A percentile compares a stretch with the other conserved stretches of the same genome.
Conservation (phyloP, 1,284 basidiomycete genomes). For the Ustilago xerochloae region DNA sequence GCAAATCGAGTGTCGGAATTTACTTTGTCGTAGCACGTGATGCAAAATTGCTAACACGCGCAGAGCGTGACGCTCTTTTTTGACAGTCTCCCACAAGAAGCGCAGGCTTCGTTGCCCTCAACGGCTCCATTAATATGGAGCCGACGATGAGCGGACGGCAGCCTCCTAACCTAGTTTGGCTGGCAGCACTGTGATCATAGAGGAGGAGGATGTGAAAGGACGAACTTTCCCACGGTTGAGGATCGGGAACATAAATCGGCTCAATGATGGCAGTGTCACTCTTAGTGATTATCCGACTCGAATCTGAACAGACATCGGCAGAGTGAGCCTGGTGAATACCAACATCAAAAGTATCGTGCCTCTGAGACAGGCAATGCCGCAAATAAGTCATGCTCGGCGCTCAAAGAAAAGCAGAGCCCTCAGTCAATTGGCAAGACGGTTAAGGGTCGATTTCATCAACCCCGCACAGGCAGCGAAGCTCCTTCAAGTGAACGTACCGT, state of each 20-base stretch:
- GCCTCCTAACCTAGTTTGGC: background rate
- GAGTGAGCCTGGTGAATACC: too few relatives aligned
- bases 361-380: too few relatives aligned
- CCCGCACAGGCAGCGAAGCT: background rate
- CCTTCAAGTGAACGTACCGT: too few relatives aligned
- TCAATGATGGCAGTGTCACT: background rate
- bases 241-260: conserved; percentile 11
- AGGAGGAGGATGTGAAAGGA: background rate
- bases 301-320: background rate
- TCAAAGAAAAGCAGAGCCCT: too few relatives aligned
- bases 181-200: conserved; percentile 20
- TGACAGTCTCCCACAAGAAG: background rate
- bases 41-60: conserved; percentile 19
- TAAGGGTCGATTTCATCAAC: too few relatives aligned
- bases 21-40: conserved; percentile 15
- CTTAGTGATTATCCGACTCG: background rate
- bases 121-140: too few relatives aligned
- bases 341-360: too few relatives aligned
- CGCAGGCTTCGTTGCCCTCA: background rate
- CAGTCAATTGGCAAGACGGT: too few relatives aligned
- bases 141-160: background rate
- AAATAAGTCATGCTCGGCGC: too few relatives aligned
- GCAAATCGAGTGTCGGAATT: background rate
- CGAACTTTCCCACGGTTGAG: conserved; percentile 19
- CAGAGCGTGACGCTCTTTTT: conserved; percentile 3